phyloP scores from a whole-genome alignment of 768 basidiomycete genomes.

The Tephrocybe sp. region DNA sequence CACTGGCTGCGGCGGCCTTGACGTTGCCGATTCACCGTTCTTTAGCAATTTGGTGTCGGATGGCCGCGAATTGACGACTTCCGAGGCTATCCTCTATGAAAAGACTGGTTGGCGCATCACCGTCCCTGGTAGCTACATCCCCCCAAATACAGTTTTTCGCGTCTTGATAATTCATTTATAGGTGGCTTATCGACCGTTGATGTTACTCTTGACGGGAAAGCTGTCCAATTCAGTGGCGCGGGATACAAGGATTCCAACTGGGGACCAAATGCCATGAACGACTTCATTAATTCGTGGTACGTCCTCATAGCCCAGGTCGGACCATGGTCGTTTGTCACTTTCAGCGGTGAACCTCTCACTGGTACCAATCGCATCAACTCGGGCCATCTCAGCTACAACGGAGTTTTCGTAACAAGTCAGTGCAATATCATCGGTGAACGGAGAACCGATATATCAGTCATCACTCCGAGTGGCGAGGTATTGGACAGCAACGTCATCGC shows the following conservation, averaged over 20 bases:
- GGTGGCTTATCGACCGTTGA: constrained; percentile 11
- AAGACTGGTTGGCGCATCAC: constrained; percentile 16
- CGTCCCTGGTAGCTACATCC: constrained; percentile 3
- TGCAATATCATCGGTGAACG: constrained; percentile 17
- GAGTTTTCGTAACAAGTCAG: constrained; percentile 11
- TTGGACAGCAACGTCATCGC: constrained; percentile 10
- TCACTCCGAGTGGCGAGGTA: constrained; percentile 8
- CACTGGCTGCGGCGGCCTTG: constrained; percentile 12
- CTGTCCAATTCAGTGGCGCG: constrained; percentile 8
- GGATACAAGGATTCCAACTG: constrained; percentile 18
- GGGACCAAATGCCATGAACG: constrained; percentile 15
- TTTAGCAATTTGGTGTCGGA: constrained; percentile 12
- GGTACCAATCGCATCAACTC: constrained; percentile 15
- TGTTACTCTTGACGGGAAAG: constrained; percentile 9
- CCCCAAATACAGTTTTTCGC: background rate
- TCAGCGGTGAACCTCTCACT: constrained; percentile 11
- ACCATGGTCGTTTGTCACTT: constrained; percentile 16
- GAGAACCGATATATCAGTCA: constrained; percentile 12
- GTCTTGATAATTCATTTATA: background rate
- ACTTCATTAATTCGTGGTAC: constrained; percentile 15
- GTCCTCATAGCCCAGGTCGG: constrained; percentile 16
- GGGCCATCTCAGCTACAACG: constrained; percentile 13
- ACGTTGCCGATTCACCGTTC: constrained; percentile 10
- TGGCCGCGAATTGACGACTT: constrained; percentile 7
- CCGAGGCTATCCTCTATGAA: constrained; percentile 12